phyloP scores from a whole-genome alignment of 768 basidiomycete genomes.

The Tricholoma matsutake region DNA sequence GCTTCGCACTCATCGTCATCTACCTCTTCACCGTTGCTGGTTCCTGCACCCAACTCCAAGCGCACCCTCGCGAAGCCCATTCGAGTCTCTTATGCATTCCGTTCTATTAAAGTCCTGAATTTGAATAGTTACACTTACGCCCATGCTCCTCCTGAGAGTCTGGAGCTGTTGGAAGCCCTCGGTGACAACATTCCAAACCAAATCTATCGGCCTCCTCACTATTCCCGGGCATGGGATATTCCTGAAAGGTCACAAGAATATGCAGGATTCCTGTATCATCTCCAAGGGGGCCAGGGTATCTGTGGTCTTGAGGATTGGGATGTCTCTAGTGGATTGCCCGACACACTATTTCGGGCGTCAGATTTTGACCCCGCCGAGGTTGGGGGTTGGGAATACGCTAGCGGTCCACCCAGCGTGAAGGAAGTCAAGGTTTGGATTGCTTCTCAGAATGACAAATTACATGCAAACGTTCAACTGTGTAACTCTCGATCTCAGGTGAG shows the following conservation, averaged over 20 bases:
- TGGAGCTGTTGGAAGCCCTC: slow-evolving; percentile 43
- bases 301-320: slow-evolving; percentile 61
- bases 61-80: slow-evolving; percentile 11
- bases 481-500: slow-evolving; percentile 45
- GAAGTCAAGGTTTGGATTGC: slow-evolving; percentile 56
- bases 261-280: slow-evolving; percentile 70
- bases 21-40: slow-evolving; percentile 8
- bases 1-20: neutral
- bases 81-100: slow-evolving; percentile 27
- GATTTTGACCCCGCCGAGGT: slow-evolving; percentile 30
- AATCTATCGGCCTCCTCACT: slow-evolving; percentile 78
- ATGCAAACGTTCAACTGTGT: slow-evolving; percentile 7
- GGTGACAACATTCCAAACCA: slow-evolving; percentile 49
- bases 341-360: neutral
- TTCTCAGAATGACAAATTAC: slow-evolving; percentile 22
- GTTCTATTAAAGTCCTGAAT: slow-evolving; percentile 23
- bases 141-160: slow-evolving; percentile 46
- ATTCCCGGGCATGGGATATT: slow-evolving; percentile 68
- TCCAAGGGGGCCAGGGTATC: slow-evolving; percentile 64
- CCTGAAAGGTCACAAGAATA: slow-evolving; percentile 71
- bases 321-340: neutral
- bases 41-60: neutral
- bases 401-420: slow-evolving; percentile 58
- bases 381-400: slow-evolving; percentile 81
- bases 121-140: slow-evolving; percentile 46